phyloP scores from a whole-genome alignment of 2,329 filamentous ascomycete genomes.

The Diaporthe helianthi region DNA sequence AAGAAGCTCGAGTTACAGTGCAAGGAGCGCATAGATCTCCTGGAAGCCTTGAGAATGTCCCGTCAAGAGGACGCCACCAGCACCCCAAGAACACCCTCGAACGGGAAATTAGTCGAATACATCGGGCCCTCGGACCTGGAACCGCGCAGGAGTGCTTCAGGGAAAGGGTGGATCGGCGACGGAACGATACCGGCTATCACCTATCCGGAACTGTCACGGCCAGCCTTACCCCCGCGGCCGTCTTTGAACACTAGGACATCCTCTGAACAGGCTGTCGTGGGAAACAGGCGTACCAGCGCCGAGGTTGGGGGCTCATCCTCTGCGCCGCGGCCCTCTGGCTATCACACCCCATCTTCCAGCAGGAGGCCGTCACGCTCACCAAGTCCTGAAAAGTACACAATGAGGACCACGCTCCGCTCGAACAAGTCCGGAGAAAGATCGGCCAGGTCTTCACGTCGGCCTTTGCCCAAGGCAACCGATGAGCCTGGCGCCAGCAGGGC shows the following conservation, averaged over 20 bases:
- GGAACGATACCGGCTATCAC: conserved; percentile 82
- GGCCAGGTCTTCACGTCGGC: conserved; percentile 48
- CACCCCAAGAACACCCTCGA: conserved; percentile 34
- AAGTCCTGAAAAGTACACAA: conserved; percentile 67
- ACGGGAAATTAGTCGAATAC: conserved; percentile 32
- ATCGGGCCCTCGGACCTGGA: conserved; percentile 35
- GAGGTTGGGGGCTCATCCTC: conserved; percentile 24
- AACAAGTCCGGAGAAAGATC: conserved; percentile 53
- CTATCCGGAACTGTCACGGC: conserved; percentile 82
- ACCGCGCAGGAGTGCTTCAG: conserved; percentile 28
- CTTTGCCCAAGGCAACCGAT: conserved; percentile 52
- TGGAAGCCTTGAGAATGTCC: conserved; percentile 80
- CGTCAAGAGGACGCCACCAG: conserved; percentile 51
- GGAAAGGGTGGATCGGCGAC: conserved; percentile 74
- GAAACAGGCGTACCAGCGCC: conserved; percentile 40
- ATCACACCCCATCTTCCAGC: conserved; percentile 18
- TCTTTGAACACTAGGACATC: conserved; percentile 61
- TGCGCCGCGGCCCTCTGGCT: conserved; percentile 34
- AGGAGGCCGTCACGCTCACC: conserved; percentile 52
- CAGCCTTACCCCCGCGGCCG: conserved; percentile 64
- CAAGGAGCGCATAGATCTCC: conserved; percentile 88
- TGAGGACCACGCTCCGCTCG: conserved; percentile 67
- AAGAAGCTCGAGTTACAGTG: conserved; percentile 87
- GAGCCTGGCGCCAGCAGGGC: conserved; percentile 66
- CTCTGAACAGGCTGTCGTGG: conserved; percentile 54